phyloP scores from a whole-genome alignment of 352 stramenopile genomes.

The Pythium diclinum region DNA sequence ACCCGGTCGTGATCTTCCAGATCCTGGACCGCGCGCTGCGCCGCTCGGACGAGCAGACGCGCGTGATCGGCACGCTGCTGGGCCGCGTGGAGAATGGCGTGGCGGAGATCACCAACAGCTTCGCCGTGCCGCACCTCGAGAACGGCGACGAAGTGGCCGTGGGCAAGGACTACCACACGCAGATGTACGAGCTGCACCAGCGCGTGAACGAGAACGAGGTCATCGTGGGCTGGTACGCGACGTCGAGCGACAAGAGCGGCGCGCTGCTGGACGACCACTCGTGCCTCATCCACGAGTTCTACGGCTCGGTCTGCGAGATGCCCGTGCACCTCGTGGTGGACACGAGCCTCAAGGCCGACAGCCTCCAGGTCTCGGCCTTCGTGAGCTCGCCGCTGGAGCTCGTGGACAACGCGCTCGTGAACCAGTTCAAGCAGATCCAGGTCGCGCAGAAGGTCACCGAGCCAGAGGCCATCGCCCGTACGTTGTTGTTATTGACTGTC shows the following conservation, averaged over 20 bases:
- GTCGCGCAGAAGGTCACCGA: constrained; percentile 91
- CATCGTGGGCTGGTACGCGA: constrained; percentile 97
- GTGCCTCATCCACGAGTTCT: constrained; percentile 98
- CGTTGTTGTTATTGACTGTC: constrained; percentile 21
- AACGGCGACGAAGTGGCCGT: constrained; percentile 95
- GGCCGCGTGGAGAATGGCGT: constrained; percentile 85
- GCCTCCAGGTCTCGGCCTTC: constrained; percentile 91
- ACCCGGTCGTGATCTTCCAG: constrained; percentile 96
- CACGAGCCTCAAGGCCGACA: constrained; percentile 77
- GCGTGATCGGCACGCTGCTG: constrained; percentile 97
- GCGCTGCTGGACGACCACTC: constrained; percentile 92
- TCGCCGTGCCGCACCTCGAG: constrained; percentile 96
- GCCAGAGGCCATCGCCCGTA: constrained; percentile 92
- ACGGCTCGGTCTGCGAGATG: constrained; percentile 91
- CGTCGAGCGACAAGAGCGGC: constrained; percentile 40
- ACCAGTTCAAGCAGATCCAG: constrained; percentile 93
- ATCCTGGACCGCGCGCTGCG: constrained; percentile 96
- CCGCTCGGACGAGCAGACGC: constrained; percentile 89
- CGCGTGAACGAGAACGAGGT: constrained; percentile 93
- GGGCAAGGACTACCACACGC: constrained; percentile 97
- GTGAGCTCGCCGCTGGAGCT: constrained; percentile 88
- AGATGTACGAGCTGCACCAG: constrained; percentile 96
- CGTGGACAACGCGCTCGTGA: constrained; percentile 88
- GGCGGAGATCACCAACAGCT: constrained; percentile 94
- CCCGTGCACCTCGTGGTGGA: constrained; percentile 95